Percentiles rank a stretch among this genome's conserved stretches.
These are phyloP conservation scores for Didymella segeticola DNA, from an alignment of 2,329 filamentous ascomycete genomes.

Conservation along the genomic window DNA sequence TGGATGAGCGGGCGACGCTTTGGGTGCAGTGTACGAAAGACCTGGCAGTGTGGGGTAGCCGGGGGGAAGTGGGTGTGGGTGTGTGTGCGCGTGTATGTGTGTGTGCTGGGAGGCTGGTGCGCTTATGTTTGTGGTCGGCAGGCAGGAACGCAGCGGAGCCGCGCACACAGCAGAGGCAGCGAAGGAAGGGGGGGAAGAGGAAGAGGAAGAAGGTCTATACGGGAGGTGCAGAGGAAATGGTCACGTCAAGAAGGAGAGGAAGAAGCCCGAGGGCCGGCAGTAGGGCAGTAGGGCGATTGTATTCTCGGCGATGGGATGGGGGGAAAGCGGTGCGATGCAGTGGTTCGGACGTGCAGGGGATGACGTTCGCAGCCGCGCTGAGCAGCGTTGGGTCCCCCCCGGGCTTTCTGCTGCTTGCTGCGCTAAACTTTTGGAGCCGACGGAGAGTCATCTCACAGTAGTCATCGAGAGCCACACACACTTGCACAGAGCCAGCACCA, in stretches of 20 bases:
- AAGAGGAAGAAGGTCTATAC: constrained; percentile 12
- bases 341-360: constrained; percentile 10
- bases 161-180: constrained; percentile 6
- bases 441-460: background rate
- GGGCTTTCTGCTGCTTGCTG: too few species aligned
- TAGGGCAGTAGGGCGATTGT: constrained; percentile 18
- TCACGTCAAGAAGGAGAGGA: constrained; percentile 11
- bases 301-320: constrained; percentile 15
- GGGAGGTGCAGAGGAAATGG: constrained; percentile 3
- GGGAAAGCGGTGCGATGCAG: constrained; percentile 17
- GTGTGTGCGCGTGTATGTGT: too few species aligned
- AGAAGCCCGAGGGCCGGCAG: constrained; percentile 18
- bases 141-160: constrained; percentile 14
- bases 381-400: background rate
- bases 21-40: background rate
- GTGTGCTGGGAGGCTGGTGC: constrained; percentile 18
- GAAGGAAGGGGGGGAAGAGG: background rate
- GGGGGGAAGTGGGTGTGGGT: too few species aligned
- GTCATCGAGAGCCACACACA: too few species aligned
- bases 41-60: constrained; percentile 12
- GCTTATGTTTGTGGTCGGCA: constrained; percentile 18
- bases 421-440: constrained; percentile 1
- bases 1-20: background rate
- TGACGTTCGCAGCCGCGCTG: constrained; percentile 13
- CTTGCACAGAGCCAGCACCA: constrained; percentile 1